These are phyloP conservation scores for Pyrenophora teres DNA, from an alignment of 2,329 filamentous ascomycete species.

Conservation along the genomic window DNA sequence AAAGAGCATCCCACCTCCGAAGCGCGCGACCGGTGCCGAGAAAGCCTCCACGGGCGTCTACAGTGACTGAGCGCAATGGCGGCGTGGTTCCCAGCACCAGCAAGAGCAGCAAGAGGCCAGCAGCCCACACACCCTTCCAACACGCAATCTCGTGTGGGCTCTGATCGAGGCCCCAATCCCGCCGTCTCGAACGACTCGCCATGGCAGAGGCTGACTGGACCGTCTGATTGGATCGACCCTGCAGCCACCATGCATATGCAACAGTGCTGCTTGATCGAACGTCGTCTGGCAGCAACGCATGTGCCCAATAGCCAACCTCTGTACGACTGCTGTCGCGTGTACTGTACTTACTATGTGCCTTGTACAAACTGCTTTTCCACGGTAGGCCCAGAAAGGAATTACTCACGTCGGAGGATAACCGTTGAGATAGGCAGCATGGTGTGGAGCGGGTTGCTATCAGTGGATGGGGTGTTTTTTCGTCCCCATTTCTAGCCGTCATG, in stretches of 20 bases:
- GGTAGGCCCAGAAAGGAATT: neutral
- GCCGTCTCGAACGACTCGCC: neutral
- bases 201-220: conserved; percentile 2
- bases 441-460: neutral
- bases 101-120: too few species aligned
- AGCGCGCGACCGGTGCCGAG: conserved; percentile 4
- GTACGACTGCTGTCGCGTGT: neutral
- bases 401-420: neutral
- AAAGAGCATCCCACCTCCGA: conserved; percentile 13
- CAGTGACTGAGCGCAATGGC: too few species aligned
- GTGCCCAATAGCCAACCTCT: neutral
- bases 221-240: conserved; percentile 2
- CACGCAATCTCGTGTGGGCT: too few species aligned
- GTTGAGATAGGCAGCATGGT: neutral
- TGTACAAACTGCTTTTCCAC: too few species aligned
- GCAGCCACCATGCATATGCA: conserved; percentile 2
- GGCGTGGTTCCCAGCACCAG: too few species aligned
- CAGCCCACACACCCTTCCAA: too few species aligned
- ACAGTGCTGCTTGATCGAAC: conserved; percentile 6
- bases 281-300: too few species aligned
- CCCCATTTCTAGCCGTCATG: neutral
- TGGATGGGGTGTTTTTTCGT: neutral
- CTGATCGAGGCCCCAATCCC: neutral
- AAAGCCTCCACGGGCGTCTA: conserved; percentile 6
- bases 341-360: too few species aligned